Base-by-base conservation (phyloP, 768 basidiomycete genomes). In the Lactarius hengduanensis region DNA sequence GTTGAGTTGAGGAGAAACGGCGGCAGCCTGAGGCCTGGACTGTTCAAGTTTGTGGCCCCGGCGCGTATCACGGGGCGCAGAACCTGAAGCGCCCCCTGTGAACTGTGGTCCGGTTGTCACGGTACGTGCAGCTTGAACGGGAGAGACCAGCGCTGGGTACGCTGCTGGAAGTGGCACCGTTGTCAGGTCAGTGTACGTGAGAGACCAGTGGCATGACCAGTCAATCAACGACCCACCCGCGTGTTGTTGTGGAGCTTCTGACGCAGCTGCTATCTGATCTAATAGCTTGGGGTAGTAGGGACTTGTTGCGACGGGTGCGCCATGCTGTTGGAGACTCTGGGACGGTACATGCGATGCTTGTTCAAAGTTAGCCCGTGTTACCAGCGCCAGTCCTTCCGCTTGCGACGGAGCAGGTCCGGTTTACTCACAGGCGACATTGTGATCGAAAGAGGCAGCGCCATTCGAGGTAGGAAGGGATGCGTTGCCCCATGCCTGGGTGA, bases 291-390 rank as follows among this genome's bases (percentile, higher is more conserved):
- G 15, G 54, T 30, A 32, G 54, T 32, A 30, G 4, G 53, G 4
- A 16, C 13, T 6, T 54, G 53, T 0, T 18, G 16, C 15, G 15
- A 32, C 7, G 63, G 13, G 26, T 28, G 63, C 47, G 63, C 63
- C 63, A 54, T 6, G 6, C 38, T 64, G 47, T 59, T n/a, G 63
- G 63, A 15, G 7, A 59, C 15, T 22, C 36, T 8, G n/a, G 2
- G 8, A 22, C 47, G 7, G 13, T 3, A 3, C 7, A 15, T 18
- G 28, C 38, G 57, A 22, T 34, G 45, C 57, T 64, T 54, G 5
- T 40, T 53, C 50, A 4, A 53, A 53, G 50, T 53, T 40, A 50
- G 63, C n/a, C 20, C 47, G 10, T 40, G 11, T 59, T 11, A 59
- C 53, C 16, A 59, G 50, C 58, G 30, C 50, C 36, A 41, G 30